These are phyloP conservation scores for Furcasterigmium sp. DNA, from an alignment of 2,329 filamentous ascomycete genomes.

Conservation along the genomic window DNA sequence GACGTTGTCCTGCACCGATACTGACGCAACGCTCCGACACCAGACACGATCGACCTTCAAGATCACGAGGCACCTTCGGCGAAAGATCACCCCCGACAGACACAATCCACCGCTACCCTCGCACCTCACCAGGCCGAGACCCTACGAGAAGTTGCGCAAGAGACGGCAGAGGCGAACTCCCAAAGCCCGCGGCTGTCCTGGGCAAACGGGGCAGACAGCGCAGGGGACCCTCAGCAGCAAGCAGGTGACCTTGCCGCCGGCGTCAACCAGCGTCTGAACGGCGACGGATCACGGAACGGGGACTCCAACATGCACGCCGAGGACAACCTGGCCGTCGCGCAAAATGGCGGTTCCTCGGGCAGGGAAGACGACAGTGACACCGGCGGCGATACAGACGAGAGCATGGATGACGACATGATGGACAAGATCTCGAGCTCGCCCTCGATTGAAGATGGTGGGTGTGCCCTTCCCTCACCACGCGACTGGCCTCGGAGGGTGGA, in stretches of 20 bases:
- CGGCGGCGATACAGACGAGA: constrained; percentile 66
- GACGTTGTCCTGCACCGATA: neutral
- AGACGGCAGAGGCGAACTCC: constrained; percentile 67
- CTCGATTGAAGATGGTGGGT: constrained; percentile 98
- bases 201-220: constrained; percentile 31
- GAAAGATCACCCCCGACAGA: constrained; percentile 64
- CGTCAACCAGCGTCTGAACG: constrained; percentile 31
- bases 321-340: constrained; percentile 54
- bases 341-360: constrained; percentile 51
- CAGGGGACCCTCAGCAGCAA: constrained; percentile 36
- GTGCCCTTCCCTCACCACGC: constrained; percentile 33
- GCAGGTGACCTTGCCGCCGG: constrained; percentile 38
- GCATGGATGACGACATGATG: constrained; percentile 89
- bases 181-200: constrained; percentile 58
- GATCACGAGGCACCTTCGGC: constrained; percentile 76
- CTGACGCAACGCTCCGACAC: neutral
- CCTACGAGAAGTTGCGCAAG: constrained; percentile 72
- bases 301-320: constrained; percentile 30
- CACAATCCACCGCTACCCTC: constrained; percentile 39
- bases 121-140: constrained; percentile 83
- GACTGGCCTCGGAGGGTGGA: constrained; percentile 39
- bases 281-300: constrained; percentile 14
- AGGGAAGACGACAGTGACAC: constrained; percentile 56
- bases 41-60: constrained; percentile 95
- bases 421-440: constrained; percentile 98